Conservation (phyloP, 768 basidiomycete genomes). For the Rhodocollybia butyracea region DNA sequence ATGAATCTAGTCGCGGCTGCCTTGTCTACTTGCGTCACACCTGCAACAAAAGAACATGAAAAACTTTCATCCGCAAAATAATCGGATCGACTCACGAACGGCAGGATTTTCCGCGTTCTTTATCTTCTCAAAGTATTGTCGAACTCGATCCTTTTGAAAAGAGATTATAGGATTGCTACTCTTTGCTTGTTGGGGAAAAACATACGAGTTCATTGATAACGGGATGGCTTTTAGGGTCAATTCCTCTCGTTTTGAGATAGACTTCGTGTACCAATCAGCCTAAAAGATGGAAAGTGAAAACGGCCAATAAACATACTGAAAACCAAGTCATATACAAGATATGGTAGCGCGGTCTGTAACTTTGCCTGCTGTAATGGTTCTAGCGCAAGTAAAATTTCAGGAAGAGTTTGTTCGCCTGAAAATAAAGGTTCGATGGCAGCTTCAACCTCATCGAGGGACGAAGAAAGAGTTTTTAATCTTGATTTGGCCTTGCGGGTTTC, state of each 20-base stretch:
- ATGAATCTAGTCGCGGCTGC: conserved; percentile 81
- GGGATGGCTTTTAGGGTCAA: conserved; percentile 77
- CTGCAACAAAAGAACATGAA: conserved; percentile 20
- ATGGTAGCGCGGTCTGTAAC: conserved; percentile 75
- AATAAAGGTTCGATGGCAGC: conserved; percentile 63
- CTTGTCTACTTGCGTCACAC: conserved; percentile 62
- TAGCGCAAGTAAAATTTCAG: conserved; percentile 60
- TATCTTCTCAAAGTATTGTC: conserved; percentile 82
- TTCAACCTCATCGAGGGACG: conserved; percentile 71
- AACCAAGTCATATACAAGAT: conserved; percentile 80
- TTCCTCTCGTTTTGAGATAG: conserved; percentile 75
- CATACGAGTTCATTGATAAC: conserved; percentile 70
- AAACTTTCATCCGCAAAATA: too few relatives aligned
- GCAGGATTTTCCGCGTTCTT: conserved; percentile 67
- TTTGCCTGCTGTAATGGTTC: conserved; percentile 81
- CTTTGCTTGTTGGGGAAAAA: neutral
- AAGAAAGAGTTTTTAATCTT: conserved; percentile 45
- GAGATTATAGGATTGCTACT: neutral
- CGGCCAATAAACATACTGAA: conserved; percentile 54
- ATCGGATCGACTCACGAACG: conserved; percentile 48
- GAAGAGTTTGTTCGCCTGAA: conserved; percentile 48
- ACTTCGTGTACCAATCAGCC: conserved; percentile 37
- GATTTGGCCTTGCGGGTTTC: conserved; percentile 44
- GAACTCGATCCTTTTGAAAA: conserved; percentile 60
- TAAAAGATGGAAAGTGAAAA: neutral